phyloP scores from a whole-genome alignment of 371 early-diverging fungal species.

The Mortierella sp. region DNA sequence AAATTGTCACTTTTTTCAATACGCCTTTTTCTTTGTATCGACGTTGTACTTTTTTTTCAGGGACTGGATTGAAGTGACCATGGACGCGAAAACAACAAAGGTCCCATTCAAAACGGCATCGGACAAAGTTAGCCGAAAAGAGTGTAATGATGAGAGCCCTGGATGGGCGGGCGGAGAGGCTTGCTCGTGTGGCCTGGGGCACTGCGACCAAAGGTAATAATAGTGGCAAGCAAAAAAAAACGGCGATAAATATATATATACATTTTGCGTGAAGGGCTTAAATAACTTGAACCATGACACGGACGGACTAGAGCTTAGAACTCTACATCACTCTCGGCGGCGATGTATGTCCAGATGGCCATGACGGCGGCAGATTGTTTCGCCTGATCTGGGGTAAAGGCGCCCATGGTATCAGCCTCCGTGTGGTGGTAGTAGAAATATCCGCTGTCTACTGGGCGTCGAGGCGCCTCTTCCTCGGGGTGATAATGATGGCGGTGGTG shows the following conservation, averaged over 20 bases:
- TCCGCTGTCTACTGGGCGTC: conserved; percentile 41
- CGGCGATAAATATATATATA: neutral
- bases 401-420: conserved; percentile 60
- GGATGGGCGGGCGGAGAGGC: neutral
- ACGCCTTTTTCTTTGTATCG: neutral
- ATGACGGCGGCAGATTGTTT: conserved; percentile 63
- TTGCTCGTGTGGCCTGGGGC: neutral
- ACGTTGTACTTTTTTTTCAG: neutral
- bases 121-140: neutral
- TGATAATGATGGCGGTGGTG: conserved; percentile 13
- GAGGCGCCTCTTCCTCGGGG: neutral
- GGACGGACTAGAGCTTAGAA: conserved; percentile 10
- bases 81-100: neutral
- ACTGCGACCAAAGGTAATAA: neutral
- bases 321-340: conserved; percentile 57
- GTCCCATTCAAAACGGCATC: neutral
- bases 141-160: neutral
- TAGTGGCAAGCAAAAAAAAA: neutral
- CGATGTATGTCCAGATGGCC: conserved; percentile 66
- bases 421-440: conserved; percentile 65
- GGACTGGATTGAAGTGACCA: neutral
- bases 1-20: neutral
- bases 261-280: neutral
- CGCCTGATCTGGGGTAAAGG: conserved; percentile 62
- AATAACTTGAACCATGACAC: neutral